Evolutionary conservation across 345 rosid genomes (phyloP).

Genomic region (Iberis pinnata): DNA sequence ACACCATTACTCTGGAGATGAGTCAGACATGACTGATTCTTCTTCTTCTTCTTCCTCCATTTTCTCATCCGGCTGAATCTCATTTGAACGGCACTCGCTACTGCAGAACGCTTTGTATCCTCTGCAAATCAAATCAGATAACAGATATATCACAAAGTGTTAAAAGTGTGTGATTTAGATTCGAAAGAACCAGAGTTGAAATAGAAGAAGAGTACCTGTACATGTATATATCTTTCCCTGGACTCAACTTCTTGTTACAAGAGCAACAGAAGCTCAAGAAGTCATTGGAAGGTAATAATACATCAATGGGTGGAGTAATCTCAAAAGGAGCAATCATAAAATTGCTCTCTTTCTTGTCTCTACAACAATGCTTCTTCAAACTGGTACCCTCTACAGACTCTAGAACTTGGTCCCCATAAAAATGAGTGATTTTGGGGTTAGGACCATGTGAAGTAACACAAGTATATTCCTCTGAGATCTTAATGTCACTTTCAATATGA

Average conservation of each 20-base stretch:
- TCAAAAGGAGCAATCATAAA: slow-evolving; percentile 18
- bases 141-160: neutral
- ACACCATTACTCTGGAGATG: slow-evolving; percentile 18
- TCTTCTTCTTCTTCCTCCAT: slow-evolving; percentile 26
- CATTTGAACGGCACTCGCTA: slow-evolving; percentile 48
- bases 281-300: slow-evolving; percentile 28
- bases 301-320: slow-evolving; percentile 7
- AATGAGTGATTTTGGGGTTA: slow-evolving; percentile 74
- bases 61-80: slow-evolving; percentile 47
- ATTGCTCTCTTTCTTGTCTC: neutral
- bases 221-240: slow-evolving; percentile 67
- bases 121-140: slow-evolving; percentile 38
- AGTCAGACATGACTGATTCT: neutral
- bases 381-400: slow-evolving; percentile 34
- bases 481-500: slow-evolving; percentile 44
- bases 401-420: slow-evolving; percentile 65
- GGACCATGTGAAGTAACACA: slow-evolving; percentile 73
- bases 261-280: slow-evolving; percentile 65
- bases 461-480: slow-evolving; percentile 91
- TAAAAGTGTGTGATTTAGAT: too few species aligned
- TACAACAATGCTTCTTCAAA: slow-evolving; percentile 21
- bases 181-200: too few species aligned
- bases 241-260: slow-evolving; percentile 59
- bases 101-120: slow-evolving; percentile 87
- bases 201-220: slow-evolving; percentile 59